Evolutionary conservation across 75 land plant species (phyloP).

Genomic region (Selaginella moellendorffii): DNA sequence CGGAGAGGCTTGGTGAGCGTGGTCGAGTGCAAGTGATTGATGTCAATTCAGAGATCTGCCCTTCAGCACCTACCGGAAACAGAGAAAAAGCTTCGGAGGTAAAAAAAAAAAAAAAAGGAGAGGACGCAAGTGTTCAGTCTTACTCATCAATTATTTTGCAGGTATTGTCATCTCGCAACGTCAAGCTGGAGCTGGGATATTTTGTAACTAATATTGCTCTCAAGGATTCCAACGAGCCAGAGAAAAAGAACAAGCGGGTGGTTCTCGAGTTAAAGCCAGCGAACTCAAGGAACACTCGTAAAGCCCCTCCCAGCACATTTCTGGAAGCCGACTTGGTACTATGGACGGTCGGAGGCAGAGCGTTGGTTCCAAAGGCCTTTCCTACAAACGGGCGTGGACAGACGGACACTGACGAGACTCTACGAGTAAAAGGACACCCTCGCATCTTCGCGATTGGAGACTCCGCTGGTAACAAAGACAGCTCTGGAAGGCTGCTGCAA

Average conservation of each 20-base stretch:
- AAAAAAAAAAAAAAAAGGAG: too few relatives aligned
- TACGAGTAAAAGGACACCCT: constrained; percentile 82
- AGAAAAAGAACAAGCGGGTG: not conserved
- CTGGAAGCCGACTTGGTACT: constrained; percentile 73
- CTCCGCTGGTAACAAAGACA: constrained; percentile 64
- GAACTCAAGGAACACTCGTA: constrained; percentile 20
- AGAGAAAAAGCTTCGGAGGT: constrained; percentile 83
- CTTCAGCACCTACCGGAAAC: constrained; percentile 68
- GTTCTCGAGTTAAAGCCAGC: constrained; percentile 49
- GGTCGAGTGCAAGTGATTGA: constrained; percentile 82
- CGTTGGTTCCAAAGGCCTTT: constrained; percentile 44
- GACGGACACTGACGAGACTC: constrained; percentile 81
- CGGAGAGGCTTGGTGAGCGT: constrained; percentile 68
- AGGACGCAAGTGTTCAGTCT: too few relatives aligned
- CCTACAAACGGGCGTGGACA: constrained; percentile 83
- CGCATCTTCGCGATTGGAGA: constrained; percentile 95
- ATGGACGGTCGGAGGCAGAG: constrained; percentile 86
- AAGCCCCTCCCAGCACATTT: constrained; percentile 28
- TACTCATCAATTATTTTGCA: too few relatives aligned
- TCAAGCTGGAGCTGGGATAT: constrained; percentile 63
- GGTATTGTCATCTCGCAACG: constrained; percentile 32
- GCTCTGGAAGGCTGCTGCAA: constrained; percentile 63
- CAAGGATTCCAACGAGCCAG: not conserved
- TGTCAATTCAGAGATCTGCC: constrained; percentile 51
- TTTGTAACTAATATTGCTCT: constrained; percentile 43